A percentile compares a stretch with the other conserved stretches of the same genome.
These are phyloP conservation scores for Aulographum hederae DNA, from an alignment of 2,329 filamentous ascomycete species.

Conservation along the genomic window DNA sequence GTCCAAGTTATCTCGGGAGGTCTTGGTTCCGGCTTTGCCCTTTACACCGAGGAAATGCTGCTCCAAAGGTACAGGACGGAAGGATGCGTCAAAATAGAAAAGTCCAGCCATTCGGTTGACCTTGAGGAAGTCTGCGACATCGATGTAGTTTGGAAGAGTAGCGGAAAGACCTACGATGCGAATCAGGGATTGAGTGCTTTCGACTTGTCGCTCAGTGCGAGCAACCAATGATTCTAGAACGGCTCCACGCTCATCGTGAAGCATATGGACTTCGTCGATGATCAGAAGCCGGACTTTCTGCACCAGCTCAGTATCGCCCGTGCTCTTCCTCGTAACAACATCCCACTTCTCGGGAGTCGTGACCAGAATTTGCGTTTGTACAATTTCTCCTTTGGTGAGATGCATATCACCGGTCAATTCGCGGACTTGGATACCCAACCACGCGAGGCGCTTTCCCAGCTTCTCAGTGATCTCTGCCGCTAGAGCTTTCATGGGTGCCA, in stretches of 20 bases:
- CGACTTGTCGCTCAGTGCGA: constrained; percentile 85
- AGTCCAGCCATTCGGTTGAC: constrained; percentile 85
- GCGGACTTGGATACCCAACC: constrained; percentile 81
- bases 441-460: constrained; percentile 74
- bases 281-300: constrained; percentile 93
- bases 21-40: constrained; percentile 66
- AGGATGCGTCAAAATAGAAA: constrained; percentile 94
- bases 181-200: constrained; percentile 94
- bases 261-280: constrained; percentile 98
- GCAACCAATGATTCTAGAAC: constrained; percentile 93
- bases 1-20: constrained; percentile 78
- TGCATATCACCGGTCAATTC: constrained; percentile 99
- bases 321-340: constrained; percentile 91
- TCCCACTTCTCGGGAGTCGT: constrained; percentile 99
- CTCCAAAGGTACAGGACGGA: constrained; percentile 86
- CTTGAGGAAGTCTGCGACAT: constrained; percentile 91
- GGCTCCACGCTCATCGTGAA: constrained; percentile 91
- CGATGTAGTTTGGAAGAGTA: constrained; percentile 87
- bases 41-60: constrained; percentile 96
- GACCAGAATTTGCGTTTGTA: constrained; percentile 93
- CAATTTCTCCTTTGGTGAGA: constrained; percentile 86
- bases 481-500: constrained; percentile 96
- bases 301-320: constrained; percentile 89
- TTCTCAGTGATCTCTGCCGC: constrained; percentile 95
- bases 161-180: constrained; percentile 90